phyloP scores from a whole-genome alignment of 2,329 filamentous ascomycete species.

The Colletotrichum cordylinicola region DNA sequence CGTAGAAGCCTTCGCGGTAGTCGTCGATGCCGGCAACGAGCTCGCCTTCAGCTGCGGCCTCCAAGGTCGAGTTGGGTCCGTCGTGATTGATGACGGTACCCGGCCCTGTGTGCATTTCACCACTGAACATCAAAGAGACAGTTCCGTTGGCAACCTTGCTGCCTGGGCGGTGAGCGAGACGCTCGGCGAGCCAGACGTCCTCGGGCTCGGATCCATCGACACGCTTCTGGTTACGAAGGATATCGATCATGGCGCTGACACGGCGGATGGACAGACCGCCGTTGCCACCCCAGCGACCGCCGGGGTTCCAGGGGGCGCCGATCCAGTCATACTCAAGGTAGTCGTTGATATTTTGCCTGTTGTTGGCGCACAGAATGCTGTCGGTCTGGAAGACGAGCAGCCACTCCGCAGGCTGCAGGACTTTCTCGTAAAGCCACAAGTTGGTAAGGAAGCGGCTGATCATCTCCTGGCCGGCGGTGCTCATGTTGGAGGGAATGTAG shows the following conservation, averaged over 20 bases:
- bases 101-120: constrained; percentile 50
- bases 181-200: constrained; percentile 61
- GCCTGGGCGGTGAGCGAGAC: constrained; percentile 54
- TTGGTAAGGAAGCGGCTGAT: constrained; percentile 59
- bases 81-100: constrained; percentile 24
- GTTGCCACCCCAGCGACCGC: constrained; percentile 52
- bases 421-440: constrained; percentile 55
- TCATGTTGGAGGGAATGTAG: constrained; percentile 58
- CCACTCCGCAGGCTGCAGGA: constrained; percentile 57
- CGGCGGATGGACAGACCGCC: constrained; percentile 58
- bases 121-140: constrained; percentile 53
- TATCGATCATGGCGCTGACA: constrained; percentile 57
- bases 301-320: constrained; percentile 53
- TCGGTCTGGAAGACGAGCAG: constrained; percentile 61
- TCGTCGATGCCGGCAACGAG: constrained; percentile 50
- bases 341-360: constrained; percentile 49
- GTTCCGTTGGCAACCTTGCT: constrained; percentile 58
- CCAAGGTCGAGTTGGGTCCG: constrained; percentile 27
- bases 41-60: constrained; percentile 34
- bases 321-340: constrained; percentile 60
- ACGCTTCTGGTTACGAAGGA: constrained; percentile 54
- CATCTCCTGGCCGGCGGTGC: constrained; percentile 54
- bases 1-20: constrained; percentile 58
- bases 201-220: constrained; percentile 52
- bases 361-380: constrained; percentile 62